Base-by-base conservation (phyloP, 148 eudicot genomes). In the Vaccinium corymbosum region DNA sequence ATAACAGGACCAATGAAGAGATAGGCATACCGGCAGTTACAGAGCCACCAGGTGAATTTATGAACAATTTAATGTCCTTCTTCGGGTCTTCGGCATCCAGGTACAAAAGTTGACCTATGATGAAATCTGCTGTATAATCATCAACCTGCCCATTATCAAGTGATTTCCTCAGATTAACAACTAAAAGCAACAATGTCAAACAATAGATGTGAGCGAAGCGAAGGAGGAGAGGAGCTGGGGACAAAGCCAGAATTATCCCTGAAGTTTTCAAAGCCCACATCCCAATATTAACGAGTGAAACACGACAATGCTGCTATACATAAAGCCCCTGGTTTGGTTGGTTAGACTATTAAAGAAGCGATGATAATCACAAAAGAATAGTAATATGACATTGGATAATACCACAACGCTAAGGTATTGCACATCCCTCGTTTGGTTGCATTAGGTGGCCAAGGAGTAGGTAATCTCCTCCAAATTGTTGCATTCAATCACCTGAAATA, bases 21-120 rank as follows among this genome's bases (percentile, higher is more conserved):
- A 48, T 46, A 66, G 66, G 78, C 83, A 80, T 88, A 97, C 99
- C 99, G 75, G 98, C 94, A 90, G 97, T 92, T 10, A 91, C 88
- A 49, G 97, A 93, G 80, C 99, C 99, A 87, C 98, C 99, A 51
- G 99, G 95, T 53, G 98, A 95, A 89, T 95, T 93, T 57, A 97
- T 97, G 88, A 95, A 90, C 89, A 95, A 46, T 84, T 87, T 91
- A 78, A 97, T 97, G 82, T 97, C 99, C 79, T 92, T 95, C 76
- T 85, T 89, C 4, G 88, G 78, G 83, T 97, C 98, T 85, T 97
- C 98, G 0, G 99, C 97, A 87, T 97, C 98, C 84, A 97, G 92
- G 79, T 94, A 87, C 64, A 97, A 88, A 66, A 97, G 95, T 89
- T 97, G 98, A 83, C 91, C 93, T 57, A 97, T 91, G 86, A 97